These are phyloP conservation scores for Fusarium hainanense DNA, from an alignment of 2,329 filamentous ascomycete species.

Conservation along the genomic window DNA sequence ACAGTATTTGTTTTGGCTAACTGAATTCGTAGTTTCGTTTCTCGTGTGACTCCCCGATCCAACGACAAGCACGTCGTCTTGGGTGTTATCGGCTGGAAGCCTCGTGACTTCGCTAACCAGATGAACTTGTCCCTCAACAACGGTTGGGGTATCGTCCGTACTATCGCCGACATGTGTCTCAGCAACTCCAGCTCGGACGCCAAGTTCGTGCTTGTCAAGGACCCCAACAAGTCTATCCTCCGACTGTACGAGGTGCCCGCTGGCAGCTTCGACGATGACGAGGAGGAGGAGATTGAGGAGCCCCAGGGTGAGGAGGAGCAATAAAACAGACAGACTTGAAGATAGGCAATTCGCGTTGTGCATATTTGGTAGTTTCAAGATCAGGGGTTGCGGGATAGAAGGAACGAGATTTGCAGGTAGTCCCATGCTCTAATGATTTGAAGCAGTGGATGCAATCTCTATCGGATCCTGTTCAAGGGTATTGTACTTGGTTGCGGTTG, in stretches of 20 bases:
- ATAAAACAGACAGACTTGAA: conserved; percentile 21
- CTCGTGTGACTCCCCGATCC: conserved; percentile 89
- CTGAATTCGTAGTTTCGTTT: conserved; percentile 78
- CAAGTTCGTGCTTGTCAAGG: conserved; percentile 86
- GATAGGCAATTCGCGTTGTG: conserved; percentile 9
- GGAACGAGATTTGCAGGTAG: conserved; percentile 36
- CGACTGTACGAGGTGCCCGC: conserved; percentile 91
- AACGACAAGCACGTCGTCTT: conserved; percentile 95
- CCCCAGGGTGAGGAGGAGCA: conserved; percentile 45
- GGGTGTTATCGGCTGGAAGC: conserved; percentile 97
- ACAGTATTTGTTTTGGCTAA: conserved; percentile 23
- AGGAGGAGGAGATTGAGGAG: conserved; percentile 69
- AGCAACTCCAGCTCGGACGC: conserved; percentile 80
- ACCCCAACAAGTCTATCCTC: conserved; percentile 96
- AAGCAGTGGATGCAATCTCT: conserved; percentile 44
- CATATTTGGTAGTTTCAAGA: conserved; percentile 30
- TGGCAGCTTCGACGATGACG: conserved; percentile 90
- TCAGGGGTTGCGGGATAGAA: conserved; percentile 20
- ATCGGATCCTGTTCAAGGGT: conserved; percentile 23
- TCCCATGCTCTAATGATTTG: conserved; percentile 47
- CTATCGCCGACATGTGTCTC: conserved; percentile 94
- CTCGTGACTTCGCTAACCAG: conserved; percentile 93
- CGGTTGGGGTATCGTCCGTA: conserved; percentile 98
- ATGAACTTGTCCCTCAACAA: conserved; percentile 98
- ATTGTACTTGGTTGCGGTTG: conserved; percentile 31